phyloP scores from a whole-genome alignment of 257 asterid genomes.

The Misopates orontium region DNA sequence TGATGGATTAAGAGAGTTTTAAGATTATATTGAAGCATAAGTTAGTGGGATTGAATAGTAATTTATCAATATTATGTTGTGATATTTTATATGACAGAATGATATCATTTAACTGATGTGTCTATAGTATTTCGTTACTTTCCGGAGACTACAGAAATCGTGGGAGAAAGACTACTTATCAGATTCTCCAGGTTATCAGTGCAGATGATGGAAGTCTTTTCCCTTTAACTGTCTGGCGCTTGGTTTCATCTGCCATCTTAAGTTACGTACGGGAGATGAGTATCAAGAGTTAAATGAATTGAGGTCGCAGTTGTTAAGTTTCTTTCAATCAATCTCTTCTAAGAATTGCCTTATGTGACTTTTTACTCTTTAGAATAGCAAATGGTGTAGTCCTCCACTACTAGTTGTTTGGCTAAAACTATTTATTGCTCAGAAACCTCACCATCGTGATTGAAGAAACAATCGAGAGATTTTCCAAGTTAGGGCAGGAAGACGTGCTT shows the following conservation, averaged over 20 bases:
- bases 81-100: neutral
- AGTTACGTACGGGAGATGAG: neutral
- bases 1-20: neutral
- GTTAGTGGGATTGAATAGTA: slow-evolving; percentile 16
- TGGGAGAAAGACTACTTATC: neutral
- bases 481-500: too few species aligned
- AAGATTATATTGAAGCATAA: slow-evolving; percentile 15
- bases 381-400: too few species aligned
- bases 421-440: too few species aligned
- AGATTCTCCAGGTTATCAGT: neutral
- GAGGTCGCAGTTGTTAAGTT: neutral
- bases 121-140: neutral
- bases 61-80: neutral
- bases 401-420: too few species aligned
- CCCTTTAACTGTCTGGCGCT: neutral
- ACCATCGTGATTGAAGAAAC: too few species aligned
- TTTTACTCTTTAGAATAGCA: too few species aligned
- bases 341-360: too few species aligned
- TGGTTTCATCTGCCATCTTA: neutral
- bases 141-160: neutral
- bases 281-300: neutral
- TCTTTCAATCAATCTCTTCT: slow-evolving; percentile 12
- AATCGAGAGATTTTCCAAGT: too few species aligned
- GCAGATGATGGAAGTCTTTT: neutral
- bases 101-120: neutral